Percentiles rank a stretch among this genome's conserved stretches.
Conservation (phyloP, 1,139 yeast genomes). For the Debaryomyces singareniensis region DNA sequence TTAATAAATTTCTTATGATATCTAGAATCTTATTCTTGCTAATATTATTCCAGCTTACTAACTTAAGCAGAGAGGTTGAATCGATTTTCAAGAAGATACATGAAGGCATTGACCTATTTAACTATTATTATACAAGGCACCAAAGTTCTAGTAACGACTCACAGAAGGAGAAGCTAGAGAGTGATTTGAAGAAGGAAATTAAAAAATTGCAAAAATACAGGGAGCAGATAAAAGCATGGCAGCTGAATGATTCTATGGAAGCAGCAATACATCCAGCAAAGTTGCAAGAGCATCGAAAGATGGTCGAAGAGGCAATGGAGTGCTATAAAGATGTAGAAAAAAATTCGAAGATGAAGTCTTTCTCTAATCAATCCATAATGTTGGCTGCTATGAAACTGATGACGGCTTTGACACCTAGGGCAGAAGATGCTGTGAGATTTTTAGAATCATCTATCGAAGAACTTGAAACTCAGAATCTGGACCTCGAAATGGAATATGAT, state of each 20-base stretch:
- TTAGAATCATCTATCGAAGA: constrained; percentile 26
- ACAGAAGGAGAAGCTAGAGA: constrained; percentile 90
- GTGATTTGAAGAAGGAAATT: constrained; percentile 90
- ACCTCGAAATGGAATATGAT: constrained; percentile 30
- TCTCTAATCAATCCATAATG: constrained; percentile 42
- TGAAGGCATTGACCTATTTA: constrained; percentile 85
- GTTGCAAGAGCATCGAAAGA: constrained; percentile 34
- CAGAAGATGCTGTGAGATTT: constrained; percentile 27
- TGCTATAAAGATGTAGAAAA: constrained; percentile 43
- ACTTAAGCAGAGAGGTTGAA: constrained; percentile 64
- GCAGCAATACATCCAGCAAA: constrained; percentile 35
- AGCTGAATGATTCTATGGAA: constrained; percentile 38
- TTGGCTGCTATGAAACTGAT: constrained; percentile 35
- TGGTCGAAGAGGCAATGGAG: constrained; percentile 47
- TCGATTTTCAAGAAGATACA: constrained; percentile 89
- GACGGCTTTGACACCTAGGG: constrained; percentile 27
- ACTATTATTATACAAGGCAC: constrained; percentile 40
- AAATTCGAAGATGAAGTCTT: constrained; percentile 39
- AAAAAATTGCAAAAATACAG: constrained; percentile 90
- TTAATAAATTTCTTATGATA: constrained; percentile 1
- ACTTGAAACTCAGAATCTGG: constrained; percentile 29
- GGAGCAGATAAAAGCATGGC: constrained; percentile 95
- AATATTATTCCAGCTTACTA: constrained; percentile 9
- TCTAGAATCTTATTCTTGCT: background rate
- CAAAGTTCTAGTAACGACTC: constrained; percentile 62